Base-by-base conservation (phyloP, 2,329 filamentous ascomycete species). In the Basipetospora chlamydospora region DNA sequence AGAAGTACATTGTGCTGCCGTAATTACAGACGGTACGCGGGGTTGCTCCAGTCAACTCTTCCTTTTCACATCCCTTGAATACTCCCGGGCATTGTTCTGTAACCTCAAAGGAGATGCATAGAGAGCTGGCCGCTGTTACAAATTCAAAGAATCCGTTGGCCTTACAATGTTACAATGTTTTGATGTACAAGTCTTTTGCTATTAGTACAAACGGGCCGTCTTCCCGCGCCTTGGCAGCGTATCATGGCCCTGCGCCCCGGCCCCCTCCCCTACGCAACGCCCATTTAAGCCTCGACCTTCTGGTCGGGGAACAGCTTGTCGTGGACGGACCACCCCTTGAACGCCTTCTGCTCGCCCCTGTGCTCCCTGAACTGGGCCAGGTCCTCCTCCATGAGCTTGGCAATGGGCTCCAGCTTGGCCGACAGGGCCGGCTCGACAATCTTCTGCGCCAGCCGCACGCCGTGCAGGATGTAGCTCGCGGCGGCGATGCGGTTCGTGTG, bases 1-100 rank as follows among this genome's bases (percentile, higher is more conserved):
- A 82, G 56, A 94, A 86, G 68, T 96, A 98, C 59, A 92, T 95
- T 58, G 87, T 96, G 43, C 62, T 96, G 57, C 81, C 83, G 45
- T 93, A 37, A n/a, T n/a, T n/a, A n/a, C n/a, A n/a, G n/a, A n/a
- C n/a, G n/a, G n/a, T n/a, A n/a, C n/a, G n/a, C n/a, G n/a, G n/a
- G n/a, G n/a, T n/a, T n/a, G n/a, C n/a, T n/a, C n/a, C n/a, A n/a
- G n/a, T n/a, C n/a, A n/a, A n/a, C n/a, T n/a, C n/a, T n/a, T n/a
- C n/a, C n/a, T n/a, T n/a, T n/a, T n/a, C n/a, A n/a, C n/a, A n/a
- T n/a, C n/a, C n/a, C n/a, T n/a, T n/a, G n/a, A n/a, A n/a, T n/a
- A n/a, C n/a, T n/a, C n/a, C n/a, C n/a, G n/a, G n/a, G n/a, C n/a
- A n/a, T n/a, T n/a, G n/a, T n/a, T n/a, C n/a, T n/a, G n/a, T n/a